These are phyloP conservation scores for Eucalyptus virginea DNA, from an alignment of 345 rosid species.

Conservation along the genomic window DNA sequence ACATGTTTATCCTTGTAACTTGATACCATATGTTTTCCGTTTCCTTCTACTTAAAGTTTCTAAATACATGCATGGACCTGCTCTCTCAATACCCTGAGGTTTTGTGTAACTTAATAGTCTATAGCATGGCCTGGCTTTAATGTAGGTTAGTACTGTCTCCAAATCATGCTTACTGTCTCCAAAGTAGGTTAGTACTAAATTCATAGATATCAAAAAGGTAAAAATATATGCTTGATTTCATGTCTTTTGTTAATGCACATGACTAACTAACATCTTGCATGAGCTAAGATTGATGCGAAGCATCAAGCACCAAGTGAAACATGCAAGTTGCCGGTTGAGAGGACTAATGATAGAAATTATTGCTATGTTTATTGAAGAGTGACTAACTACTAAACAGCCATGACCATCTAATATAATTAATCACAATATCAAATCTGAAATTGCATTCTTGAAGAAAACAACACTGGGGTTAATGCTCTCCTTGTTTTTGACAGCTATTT, in stretches of 20 bases:
- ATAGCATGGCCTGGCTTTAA: background rate
- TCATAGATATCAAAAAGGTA: background rate
- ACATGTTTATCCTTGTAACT: background rate
- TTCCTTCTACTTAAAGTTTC: background rate
- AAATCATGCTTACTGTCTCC: background rate
- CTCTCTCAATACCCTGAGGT: background rate
- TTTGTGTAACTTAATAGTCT: background rate
- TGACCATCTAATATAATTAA: background rate
- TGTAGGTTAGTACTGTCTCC: no score
- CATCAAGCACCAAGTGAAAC: background rate
- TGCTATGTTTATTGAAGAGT: background rate
- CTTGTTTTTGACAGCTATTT: background rate
- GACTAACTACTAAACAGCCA: background rate
- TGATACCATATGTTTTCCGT: background rate
- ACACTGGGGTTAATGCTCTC: background rate
- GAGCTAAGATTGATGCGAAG: background rate
- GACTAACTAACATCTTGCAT: background rate
- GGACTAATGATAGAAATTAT: background rate
- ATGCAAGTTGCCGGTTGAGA: background rate
- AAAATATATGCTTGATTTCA: background rate
- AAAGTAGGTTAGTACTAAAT: background rate
- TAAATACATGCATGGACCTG: background rate
- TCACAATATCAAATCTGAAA: background rate
- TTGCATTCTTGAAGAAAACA: background rate
- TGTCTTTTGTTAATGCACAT: background rate